A percentile compares a stretch with the other conserved stretches of the same genome.
Conservation (phyloP, 208 protist species). For the Porcisia deanei region DNA sequence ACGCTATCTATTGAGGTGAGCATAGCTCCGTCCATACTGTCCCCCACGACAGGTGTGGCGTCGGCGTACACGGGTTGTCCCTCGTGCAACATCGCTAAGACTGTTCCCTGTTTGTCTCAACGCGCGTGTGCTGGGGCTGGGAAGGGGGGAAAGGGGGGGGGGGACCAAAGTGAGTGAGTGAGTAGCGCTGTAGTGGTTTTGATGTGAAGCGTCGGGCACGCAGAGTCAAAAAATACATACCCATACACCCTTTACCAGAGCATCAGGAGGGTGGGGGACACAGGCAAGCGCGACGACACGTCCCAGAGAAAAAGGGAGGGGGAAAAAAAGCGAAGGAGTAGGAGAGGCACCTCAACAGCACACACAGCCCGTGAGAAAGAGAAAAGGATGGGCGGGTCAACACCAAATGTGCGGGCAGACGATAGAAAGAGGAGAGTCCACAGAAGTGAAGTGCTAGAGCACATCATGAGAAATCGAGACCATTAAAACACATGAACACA, state of each 20-base stretch:
- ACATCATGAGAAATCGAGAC: not conserved
- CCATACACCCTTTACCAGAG: not conserved
- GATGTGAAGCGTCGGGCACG: not conserved
- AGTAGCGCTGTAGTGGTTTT: not conserved
- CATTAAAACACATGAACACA: not conserved
- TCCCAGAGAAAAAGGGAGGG: not conserved
- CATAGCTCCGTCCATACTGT: not conserved
- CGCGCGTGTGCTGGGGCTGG: not conserved
- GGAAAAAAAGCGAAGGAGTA: not conserved
- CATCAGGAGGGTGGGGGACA: too few species aligned
- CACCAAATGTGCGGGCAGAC: too few species aligned
- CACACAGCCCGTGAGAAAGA: not conserved
- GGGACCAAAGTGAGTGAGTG: not conserved
- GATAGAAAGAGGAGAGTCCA: too few species aligned
- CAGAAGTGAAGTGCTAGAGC: too few species aligned
- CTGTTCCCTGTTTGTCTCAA: not conserved
- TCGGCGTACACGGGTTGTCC: not conserved
- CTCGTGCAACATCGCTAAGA: conserved; percentile 1
- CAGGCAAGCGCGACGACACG: too few species aligned
- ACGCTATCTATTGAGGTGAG: conserved; percentile 1
- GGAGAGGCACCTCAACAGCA: not conserved
- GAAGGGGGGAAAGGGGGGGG: not conserved
- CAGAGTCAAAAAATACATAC: not conserved
- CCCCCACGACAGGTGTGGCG: not conserved
- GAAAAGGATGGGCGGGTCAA: too few species aligned